These are phyloP conservation scores for Ziziphus jujuba DNA, from an alignment of 306 rosid genomes.

Conservation along the genomic window DNA sequence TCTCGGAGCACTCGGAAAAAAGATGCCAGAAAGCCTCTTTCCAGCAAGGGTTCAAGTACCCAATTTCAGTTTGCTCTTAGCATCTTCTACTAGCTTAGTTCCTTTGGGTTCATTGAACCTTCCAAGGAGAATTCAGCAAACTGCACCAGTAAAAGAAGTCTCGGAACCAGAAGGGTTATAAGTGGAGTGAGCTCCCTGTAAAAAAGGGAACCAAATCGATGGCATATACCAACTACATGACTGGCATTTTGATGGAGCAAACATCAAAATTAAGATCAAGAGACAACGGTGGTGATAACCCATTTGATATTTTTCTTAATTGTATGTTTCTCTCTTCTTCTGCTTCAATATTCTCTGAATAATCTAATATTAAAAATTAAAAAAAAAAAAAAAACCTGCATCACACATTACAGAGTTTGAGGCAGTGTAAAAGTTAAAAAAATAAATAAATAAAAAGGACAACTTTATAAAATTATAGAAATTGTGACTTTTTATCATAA, in stretches of 20 bases:
- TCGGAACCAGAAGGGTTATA: constrained; percentile 20
- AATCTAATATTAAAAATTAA: neutral
- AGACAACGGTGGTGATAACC: constrained; percentile 18
- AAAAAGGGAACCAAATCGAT: constrained; percentile 63
- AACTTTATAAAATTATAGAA: no score
- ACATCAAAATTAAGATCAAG: constrained; percentile 27
- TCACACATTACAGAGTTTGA: no score
- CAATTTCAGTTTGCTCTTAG: constrained; percentile 44
- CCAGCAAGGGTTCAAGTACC: constrained; percentile 62
- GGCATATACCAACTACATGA: constrained; percentile 74
- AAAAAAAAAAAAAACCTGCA: constrained; percentile 24
- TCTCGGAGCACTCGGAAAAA: constrained; percentile 72
- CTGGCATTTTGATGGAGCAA: constrained; percentile 28
- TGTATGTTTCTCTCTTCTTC: neutral
- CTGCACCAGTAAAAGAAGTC: constrained; percentile 28
- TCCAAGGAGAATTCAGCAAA: constrained; percentile 62
- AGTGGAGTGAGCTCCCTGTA: constrained; percentile 23
- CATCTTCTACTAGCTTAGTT: constrained; percentile 45
- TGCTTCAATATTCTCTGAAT: neutral
- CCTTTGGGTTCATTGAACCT: constrained; percentile 52
- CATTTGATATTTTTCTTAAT: constrained; percentile 37
- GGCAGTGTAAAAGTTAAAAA: no score
- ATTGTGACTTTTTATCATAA: no score
- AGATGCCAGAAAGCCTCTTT: constrained; percentile 59
- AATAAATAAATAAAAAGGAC: no score